Percentiles rank a stretch among this genome's conserved stretches.
Evolutionary conservation across 2,329 filamentous ascomycete genomes (phyloP).

Genomic region (Didymella exigua): DNA sequence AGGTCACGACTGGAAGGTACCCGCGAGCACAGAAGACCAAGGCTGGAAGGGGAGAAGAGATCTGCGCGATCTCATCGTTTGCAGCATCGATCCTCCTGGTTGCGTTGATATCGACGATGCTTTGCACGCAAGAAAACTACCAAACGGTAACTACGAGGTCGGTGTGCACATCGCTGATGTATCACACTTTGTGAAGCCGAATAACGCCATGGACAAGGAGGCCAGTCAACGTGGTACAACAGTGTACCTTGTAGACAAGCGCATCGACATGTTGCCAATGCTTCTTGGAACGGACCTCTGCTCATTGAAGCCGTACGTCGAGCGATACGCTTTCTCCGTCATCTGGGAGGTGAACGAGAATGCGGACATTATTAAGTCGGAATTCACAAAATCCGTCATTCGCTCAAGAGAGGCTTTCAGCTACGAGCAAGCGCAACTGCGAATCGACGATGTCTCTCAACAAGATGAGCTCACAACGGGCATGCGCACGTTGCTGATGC

Average conservation of each 20-base stretch:
- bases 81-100: constrained; percentile 94
- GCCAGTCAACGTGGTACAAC: constrained; percentile 93
- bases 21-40: constrained; percentile 75
- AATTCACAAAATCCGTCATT: constrained; percentile 98
- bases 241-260: constrained; percentile 97
- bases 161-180: constrained; percentile 99
- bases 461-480: constrained; percentile 87
- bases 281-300: constrained; percentile 95
- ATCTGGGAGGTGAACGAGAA: constrained; percentile 81
- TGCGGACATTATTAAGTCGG: constrained; percentile 81
- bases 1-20: constrained; percentile 93
- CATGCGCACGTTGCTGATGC: constrained; percentile 82
- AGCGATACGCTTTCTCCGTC: constrained; percentile 65
- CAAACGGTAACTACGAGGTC: constrained; percentile 94
- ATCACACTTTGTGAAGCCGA: constrained; percentile 97
- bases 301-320: constrained; percentile 96
- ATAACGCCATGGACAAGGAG: constrained; percentile 95
- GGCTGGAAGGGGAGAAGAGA: constrained; percentile 88
- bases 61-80: constrained; percentile 83
- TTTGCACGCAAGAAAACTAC: constrained; percentile 80
- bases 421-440: constrained; percentile 93
- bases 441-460: constrained; percentile 87
- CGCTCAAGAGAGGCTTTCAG: constrained; percentile 95
- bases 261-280: constrained; percentile 98
- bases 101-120: constrained; percentile 99